Base-by-base conservation (phyloP, 2,329 filamentous ascomycete genomes). In the Phialophora tarda region DNA sequence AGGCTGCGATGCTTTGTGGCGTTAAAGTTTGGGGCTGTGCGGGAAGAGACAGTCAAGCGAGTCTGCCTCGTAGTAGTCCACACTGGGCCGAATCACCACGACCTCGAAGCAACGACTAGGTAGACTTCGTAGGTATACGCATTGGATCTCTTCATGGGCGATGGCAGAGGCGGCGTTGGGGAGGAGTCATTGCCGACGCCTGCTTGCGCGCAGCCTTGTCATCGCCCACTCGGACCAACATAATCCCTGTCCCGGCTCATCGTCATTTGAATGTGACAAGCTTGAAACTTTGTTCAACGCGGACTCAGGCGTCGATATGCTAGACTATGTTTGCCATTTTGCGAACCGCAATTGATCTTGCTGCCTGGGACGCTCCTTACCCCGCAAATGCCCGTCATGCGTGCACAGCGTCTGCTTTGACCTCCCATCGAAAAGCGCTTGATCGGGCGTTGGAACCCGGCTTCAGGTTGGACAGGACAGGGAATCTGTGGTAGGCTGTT, bases 21-120 rank as follows among this genome's bases (percentile, higher is more conserved):
- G 48, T 51, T 21, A 51, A 28, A 28, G 48, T 23, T 51, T 51
- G 48, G 24, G 48, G 48, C 48, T 28, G 48, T 51, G 48, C 24
- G 14, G 48, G 48, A 51, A 26, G 14, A 23, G 24, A 26, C 23
- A 7, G 23, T 5, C 11, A 5, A 5, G 11, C 48, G 14, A 51
- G 23, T 51, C 23, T 24, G 48, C 48, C 48, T 51, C 48, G 48
- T 51, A 17, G 10, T 26, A 51, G 48, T 51, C 48, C 23, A 26
- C 48, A 26, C 21, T 12, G 11, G 24, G 24, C 10, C 5, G 11
- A 17, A 10, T 51, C 48, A 51, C 21, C 21, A 51, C 48, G 24
- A 51, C 2, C 24, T 7, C 8, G n/a, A 26, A 21, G 24, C 48
- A 51, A 26, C 6, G 21, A 17, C 21, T 17, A 26, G 48, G 1